Conservation (phyloP, 2,329 filamentous ascomycete species). For the Mariannaea sp. region DNA sequence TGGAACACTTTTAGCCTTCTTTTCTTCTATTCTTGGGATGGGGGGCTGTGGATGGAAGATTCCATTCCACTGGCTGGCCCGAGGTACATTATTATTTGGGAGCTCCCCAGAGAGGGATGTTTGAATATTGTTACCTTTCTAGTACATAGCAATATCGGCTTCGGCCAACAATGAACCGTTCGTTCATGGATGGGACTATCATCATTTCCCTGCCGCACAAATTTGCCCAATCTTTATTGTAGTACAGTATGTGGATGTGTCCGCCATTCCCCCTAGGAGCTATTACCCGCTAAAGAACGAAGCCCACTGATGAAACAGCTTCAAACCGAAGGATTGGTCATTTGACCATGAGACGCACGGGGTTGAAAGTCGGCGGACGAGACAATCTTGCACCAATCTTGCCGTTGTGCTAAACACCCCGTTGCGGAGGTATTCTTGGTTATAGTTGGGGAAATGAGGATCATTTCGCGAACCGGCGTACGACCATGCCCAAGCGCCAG, state of each 20-base stretch:
- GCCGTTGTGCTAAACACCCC: too few relatives aligned
- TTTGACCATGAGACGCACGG: conserved; percentile 5
- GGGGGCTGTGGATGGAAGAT: too few relatives aligned
- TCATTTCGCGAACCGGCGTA: conserved; percentile 18
- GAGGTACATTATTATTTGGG: conserved; percentile 3
- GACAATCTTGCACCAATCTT: background rate
- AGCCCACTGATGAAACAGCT: conserved; percentile 7
- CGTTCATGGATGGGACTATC: conserved; percentile 5
- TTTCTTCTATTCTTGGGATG: conserved; percentile 18
- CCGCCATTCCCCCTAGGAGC: conserved; percentile 3
- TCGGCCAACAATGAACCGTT: conserved; percentile 4
- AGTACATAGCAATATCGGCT: conserved; percentile 12
- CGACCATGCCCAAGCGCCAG: conserved; percentile 4
- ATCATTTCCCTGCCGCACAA: background rate
- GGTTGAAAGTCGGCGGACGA: conserved; percentile 1
- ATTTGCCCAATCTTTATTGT: background rate
- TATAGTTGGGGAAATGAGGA: conserved; percentile 22
- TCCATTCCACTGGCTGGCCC: too few relatives aligned
- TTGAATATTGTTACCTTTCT: conserved; percentile 11
- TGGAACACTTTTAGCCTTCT: conserved; percentile 8
- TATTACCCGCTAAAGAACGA: background rate
- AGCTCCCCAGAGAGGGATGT: background rate
- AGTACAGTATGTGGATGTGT: too few relatives aligned
- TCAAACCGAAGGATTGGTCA: background rate
- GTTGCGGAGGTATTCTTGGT: too few relatives aligned